Conservation (phyloP, 1,284 basidiomycete genomes). For the Golubevia pallescens region DNA sequence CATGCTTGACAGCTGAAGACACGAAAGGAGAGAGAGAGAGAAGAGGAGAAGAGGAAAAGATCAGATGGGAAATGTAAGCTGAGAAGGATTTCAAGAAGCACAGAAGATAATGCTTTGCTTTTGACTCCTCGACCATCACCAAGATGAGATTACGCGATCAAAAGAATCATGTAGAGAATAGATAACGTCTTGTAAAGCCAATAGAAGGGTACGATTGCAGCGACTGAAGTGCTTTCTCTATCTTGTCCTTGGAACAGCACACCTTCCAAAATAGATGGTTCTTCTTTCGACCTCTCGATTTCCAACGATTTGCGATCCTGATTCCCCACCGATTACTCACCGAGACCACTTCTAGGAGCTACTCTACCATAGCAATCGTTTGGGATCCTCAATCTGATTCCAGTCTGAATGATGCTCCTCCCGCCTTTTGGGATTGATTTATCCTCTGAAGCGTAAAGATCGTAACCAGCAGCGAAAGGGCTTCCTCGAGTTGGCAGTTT, state of each 20-base stretch:
- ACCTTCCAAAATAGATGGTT: too few relatives aligned
- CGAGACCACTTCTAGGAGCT: conserved; percentile 52
- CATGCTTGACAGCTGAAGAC: conserved; percentile 46
- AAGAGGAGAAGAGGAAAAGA: background rate
- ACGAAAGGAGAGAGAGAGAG: background rate
- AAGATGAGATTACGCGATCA: too few relatives aligned
- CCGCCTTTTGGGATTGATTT: conserved; percentile 33
- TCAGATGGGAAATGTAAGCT: too few relatives aligned
- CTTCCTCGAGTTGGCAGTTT: conserved; percentile 59
- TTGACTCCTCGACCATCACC: too few relatives aligned
- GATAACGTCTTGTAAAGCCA: too few relatives aligned
- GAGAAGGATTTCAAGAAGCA: background rate
- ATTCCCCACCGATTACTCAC: conserved; percentile 10
- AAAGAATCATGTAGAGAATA: too few relatives aligned
- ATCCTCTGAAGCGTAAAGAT: conserved; percentile 50
- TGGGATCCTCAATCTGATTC: conserved; percentile 52
- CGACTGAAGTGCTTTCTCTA: too few relatives aligned
- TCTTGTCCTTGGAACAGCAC: too few relatives aligned
- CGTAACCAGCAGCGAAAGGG: conserved; percentile 54
- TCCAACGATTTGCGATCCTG: too few relatives aligned
- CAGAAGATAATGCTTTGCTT: too few relatives aligned
- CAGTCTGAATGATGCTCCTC: conserved; percentile 50
- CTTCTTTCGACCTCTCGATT: too few relatives aligned
- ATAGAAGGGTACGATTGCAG: too few relatives aligned
- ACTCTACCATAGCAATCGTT: conserved; percentile 58